Base-by-base conservation (phyloP, 169 alveolate genomes). In the Besnoitia besnoiti region DNA sequence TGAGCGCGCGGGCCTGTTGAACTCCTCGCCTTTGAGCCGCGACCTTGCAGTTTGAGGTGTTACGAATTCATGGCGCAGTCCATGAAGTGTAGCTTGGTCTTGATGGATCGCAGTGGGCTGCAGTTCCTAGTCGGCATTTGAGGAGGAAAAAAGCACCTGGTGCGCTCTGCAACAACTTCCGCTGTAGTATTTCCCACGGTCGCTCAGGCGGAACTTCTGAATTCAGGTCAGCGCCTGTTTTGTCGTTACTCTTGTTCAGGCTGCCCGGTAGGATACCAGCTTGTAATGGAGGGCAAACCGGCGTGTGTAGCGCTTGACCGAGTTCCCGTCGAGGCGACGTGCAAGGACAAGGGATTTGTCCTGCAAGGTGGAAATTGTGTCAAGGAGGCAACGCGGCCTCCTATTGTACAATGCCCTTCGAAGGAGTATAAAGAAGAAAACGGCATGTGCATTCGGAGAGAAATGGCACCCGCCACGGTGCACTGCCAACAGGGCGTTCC, bases 301-400 rank as follows among this genome's bases (percentile, higher is more conserved):
- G 14, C 49, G 40, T 77, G 87, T 35, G 59, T 77, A 10, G 87
- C 87, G 37, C 59, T 77, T 44, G 87, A 77, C 40, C 87, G 47
- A 0, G 87, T 77, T 14, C 87, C 87, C 27, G 1, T 77, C 44
- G 87, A 77, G 47, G 87, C 87, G 49, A 51, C 1, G 61, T 77
- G 87, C 55, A 77, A 77, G 87, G 87, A 77, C 59, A 39, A 35
- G 30, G 87, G 59, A 21, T 77, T 40, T 35, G 59, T 42, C 24
- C 30, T 77, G 49, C 59, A 77, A 35, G 87, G 87, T 24, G 87
- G 87, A 10, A 77, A 77, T 55, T 77, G 87, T 27, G 87, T 77
- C 16, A 19, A 24, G 30, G 59, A 77, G 50, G n/a, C 87, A 3
- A 77, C 87, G 37, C 87, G 87, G 1, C 87, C 87, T 2, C 87